These are phyloP conservation scores for Acanthamoeba triangularis DNA, from an alignment of 208 protist species.

Conservation along the genomic window DNA sequence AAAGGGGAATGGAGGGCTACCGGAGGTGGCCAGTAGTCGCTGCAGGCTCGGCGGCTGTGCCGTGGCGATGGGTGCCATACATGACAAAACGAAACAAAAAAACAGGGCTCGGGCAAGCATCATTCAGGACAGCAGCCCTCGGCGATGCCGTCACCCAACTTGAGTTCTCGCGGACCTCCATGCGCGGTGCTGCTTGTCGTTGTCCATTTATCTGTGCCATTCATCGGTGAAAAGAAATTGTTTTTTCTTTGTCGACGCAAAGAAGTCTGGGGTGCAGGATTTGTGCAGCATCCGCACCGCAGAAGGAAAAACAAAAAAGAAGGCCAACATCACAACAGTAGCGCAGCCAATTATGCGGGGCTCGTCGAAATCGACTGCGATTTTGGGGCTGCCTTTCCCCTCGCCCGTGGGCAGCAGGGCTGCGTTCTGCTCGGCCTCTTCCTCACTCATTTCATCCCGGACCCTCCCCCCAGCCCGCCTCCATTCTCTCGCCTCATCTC, in stretches of 20 bases:
- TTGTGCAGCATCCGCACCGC: too few species aligned
- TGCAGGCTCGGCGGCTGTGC: neutral
- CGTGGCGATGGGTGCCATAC: neutral
- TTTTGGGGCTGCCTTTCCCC: constrained; percentile 5
- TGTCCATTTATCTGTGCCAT: too few species aligned
- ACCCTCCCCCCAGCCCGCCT: neutral
- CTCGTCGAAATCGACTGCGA: neutral
- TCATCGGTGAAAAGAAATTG: too few species aligned
- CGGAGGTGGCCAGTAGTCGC: neutral
- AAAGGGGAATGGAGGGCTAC: neutral
- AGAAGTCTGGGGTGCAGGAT: too few species aligned
- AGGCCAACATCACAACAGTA: neutral
- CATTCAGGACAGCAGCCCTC: too few species aligned
- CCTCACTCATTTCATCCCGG: neutral
- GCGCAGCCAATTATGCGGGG: neutral
- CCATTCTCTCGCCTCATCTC: neutral
- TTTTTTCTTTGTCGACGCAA: too few species aligned
- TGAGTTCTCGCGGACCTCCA: too few species aligned
- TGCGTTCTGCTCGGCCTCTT: neutral
- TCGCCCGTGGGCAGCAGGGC: neutral
- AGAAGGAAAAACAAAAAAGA: neutral
- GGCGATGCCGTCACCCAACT: too few species aligned
- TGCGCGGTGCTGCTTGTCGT: too few species aligned
- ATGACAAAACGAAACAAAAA: neutral
- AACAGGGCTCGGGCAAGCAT: neutral